A percentile compares a stretch with the other conserved stretches of the same genome.
Evolutionary conservation across 1,284 basidiomycete genomes (phyloP).

Genomic region (Tylopilus orsonianus): DNA sequence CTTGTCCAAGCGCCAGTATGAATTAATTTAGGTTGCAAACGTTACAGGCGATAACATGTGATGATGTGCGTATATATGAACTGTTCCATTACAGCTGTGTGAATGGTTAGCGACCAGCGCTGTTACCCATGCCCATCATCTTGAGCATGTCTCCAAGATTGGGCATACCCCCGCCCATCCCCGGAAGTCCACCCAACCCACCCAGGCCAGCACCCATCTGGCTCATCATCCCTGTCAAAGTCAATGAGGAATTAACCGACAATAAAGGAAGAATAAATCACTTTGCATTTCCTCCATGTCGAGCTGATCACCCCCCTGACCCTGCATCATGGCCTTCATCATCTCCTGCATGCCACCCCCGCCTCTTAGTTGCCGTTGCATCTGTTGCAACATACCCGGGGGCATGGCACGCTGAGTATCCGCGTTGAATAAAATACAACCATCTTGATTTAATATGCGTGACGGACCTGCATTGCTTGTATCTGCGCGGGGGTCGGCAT

Average conservation of each 20-base stretch:
- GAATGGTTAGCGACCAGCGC: slow-evolving; percentile 34
- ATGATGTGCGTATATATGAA: slow-evolving; percentile 13
- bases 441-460: slow-evolving; percentile 1
- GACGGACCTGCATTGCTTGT: slow-evolving; percentile 81
- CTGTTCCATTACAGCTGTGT: slow-evolving; percentile 5
- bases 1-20: slow-evolving; percentile 21
- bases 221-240: slow-evolving; percentile 71
- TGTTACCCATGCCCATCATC: slow-evolving; percentile 79
- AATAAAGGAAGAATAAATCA: slow-evolving; percentile 36
- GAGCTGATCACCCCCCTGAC: slow-evolving; percentile 77
- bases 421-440: slow-evolving; percentile 12
- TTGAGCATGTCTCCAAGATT: slow-evolving; percentile 77
- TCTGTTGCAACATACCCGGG: slow-evolving; percentile 84
- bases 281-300: slow-evolving; percentile 89
- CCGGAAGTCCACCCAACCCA: slow-evolving; percentile 48
- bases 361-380: slow-evolving; percentile 78
- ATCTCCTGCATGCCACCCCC: slow-evolving; percentile 92
- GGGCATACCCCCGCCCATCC: slow-evolving; percentile 52
- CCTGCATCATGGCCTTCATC: slow-evolving; percentile 96
- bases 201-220: slow-evolving; percentile 75
- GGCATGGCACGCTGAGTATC: slow-evolving; percentile 74
- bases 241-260: slow-evolving; percentile 16
- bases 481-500: slow-evolving; percentile 92
- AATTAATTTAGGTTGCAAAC: slow-evolving; percentile 18
- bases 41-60: slow-evolving; percentile 20